Evolutionary conservation across 106 monocot species (phyloP), one percentile per base, ranked within the genome.

Genomic region (Acorus calamus): DNA sequence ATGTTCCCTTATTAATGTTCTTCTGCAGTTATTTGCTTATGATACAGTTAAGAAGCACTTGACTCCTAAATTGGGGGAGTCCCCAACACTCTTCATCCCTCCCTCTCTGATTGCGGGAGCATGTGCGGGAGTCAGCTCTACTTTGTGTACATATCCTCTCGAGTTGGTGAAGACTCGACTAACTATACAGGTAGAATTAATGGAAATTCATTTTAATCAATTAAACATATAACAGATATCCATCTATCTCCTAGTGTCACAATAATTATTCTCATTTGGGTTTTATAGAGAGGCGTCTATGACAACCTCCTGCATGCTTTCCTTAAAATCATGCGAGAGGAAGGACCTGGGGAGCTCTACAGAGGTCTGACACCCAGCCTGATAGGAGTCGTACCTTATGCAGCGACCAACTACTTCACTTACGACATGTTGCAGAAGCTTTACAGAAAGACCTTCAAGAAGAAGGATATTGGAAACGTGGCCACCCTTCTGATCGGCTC

Each of bases 311-410:
- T 96, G 57, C 82, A 96, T 56, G 90, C 87, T 28, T 77, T 96
- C 12, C 7, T 96, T 2, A 96, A 96, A 71, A 96, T 96, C 44
- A 11, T 90, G 47, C 75, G 69, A 1, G 90, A 96, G 42, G 90
- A 91, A 75, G 94, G 94, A 28, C 84, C 90, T 11, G 11, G 71
- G 2, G 94, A 96, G 72, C 84, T 96, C 8, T 96, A 96, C 84
- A 74, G 94, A 66, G 94, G 94, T 13, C 82, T 94, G 12, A 76
- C 78, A n/a, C 94, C 94, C 0, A 90, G 90, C 45, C 78, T 96
- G 13, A 90, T 96, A 4, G 94, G 94, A 51, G 90, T 96, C 10
- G 73, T 96, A 50, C 94, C 94, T 2, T 96, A 96, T 66, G 87
- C 94, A 4, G 90, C 94, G 0, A 75, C 85, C 13, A 96, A 96